Percentiles rank a stretch among this genome's conserved stretches.
These are phyloP conservation scores for Carnegiea gigantea DNA, from an alignment of 179 eudicot genomes.

Conservation along the genomic window DNA sequence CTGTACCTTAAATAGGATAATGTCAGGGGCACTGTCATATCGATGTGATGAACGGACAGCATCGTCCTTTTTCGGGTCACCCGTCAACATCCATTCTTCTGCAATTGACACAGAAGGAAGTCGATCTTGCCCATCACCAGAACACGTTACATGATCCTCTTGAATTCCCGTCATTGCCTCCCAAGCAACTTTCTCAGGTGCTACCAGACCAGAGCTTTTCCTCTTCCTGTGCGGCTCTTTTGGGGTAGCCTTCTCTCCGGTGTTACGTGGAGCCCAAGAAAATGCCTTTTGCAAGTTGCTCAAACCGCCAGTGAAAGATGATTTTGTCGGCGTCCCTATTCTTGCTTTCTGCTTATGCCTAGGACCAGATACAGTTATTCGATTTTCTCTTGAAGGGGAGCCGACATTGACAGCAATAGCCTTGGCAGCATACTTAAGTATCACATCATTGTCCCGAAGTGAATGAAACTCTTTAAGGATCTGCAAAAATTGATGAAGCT, in stretches of 20 bases:
- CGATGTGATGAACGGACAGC: constrained; percentile 85
- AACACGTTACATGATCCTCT: constrained; percentile 66
- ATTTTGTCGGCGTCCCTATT: constrained; percentile 59
- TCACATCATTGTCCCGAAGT: constrained; percentile 59
- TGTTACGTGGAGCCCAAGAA: constrained; percentile 88
- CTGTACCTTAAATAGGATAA: constrained; percentile 84
- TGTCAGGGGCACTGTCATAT: constrained; percentile 96
- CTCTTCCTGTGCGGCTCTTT: constrained; percentile 83
- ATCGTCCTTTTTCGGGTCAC: constrained; percentile 80
- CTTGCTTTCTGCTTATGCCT: constrained; percentile 67
- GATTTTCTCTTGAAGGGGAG: constrained; percentile 79
- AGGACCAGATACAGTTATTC: constrained; percentile 68
- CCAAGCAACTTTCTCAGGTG: constrained; percentile 83
- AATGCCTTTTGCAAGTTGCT: constrained; percentile 92
- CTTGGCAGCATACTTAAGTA: constrained; percentile 81
- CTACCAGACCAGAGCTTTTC: constrained; percentile 75
- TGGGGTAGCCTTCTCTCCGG: constrained; percentile 67
- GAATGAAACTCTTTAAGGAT: constrained; percentile 88
- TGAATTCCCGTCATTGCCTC: constrained; percentile 96
- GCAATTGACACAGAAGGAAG: constrained; percentile 77
- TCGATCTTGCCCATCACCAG: constrained; percentile 87
- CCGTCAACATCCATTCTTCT: constrained; percentile 98
- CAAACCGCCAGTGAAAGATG: constrained; percentile 73
- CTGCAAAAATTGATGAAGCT: constrained; percentile 42
- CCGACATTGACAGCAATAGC: constrained; percentile 76